Conservation (phyloP, 192 early-diverging fungal species). For the Entomortierella parvispora region DNA sequence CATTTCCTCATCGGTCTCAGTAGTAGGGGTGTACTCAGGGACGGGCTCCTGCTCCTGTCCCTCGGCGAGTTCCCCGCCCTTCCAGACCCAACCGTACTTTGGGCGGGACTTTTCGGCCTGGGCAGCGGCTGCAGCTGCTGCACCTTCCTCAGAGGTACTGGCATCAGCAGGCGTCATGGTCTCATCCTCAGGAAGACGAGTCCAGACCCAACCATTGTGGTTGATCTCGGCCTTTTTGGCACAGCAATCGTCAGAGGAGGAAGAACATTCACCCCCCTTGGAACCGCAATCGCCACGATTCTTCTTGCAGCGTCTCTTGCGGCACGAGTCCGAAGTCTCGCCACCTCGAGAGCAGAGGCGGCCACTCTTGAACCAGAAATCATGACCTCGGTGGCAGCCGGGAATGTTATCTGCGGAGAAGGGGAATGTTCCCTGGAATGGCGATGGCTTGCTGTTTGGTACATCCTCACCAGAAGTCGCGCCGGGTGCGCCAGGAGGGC, state of each 20-base stretch:
- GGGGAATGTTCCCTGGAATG: conserved; percentile 31
- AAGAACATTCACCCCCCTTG: conserved; percentile 17
- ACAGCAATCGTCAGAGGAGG: conserved; percentile 14
- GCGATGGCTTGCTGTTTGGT: conserved; percentile 19
- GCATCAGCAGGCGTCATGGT: not conserved
- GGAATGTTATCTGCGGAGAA: conserved; percentile 9
- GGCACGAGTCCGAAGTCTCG: conserved; percentile 2
- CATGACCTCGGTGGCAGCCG: conserved; percentile 15
- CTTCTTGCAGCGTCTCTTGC: no score
- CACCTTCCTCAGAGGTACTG: no score
- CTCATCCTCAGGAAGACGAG: conserved; percentile 6
- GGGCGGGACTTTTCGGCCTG: conserved; percentile 9
- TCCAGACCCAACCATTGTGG: conserved; percentile 37
- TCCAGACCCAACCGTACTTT: conserved; percentile 52
- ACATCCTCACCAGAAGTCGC: conserved; percentile 3
- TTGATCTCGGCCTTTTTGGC: conserved; percentile 33
- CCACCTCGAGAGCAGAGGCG: conserved; percentile 23
- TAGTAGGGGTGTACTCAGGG: conserved; percentile 10
- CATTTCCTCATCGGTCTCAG: conserved; percentile 46
- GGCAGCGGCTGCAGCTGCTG: no score
- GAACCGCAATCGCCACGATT: not conserved
- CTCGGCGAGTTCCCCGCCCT: conserved; percentile 2
- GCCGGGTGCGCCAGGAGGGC: conserved; percentile 21
- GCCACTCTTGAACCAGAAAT: conserved; percentile 12
- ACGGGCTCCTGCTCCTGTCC: conserved; percentile 21